Evolutionary conservation across 2,329 filamentous ascomycete species (phyloP).

Genomic region (Onygena corvina): DNA sequence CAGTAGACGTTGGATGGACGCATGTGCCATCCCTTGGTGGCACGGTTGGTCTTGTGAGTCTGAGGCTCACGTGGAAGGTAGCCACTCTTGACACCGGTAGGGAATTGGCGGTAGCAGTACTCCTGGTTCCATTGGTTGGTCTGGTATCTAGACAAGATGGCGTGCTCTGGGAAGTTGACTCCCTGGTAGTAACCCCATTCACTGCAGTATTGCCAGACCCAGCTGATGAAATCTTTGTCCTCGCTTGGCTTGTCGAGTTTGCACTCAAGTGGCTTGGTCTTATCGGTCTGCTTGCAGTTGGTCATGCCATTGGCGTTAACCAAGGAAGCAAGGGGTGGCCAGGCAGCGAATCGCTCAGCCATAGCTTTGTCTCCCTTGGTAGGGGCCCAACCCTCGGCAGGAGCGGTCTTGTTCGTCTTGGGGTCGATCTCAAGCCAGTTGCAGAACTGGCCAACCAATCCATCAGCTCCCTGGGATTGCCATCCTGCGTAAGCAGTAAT

Average conservation of each 20-base stretch:
- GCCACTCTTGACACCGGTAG: conserved; percentile 28
- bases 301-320: conserved; percentile 32
- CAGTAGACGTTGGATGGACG: conserved; percentile 43
- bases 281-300: conserved; percentile 29
- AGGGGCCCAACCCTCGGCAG: conserved; percentile 32
- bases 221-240: conserved; percentile 32
- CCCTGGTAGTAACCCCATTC: conserved; percentile 43
- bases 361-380: conserved; percentile 32
- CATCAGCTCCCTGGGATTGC: conserved; percentile 35
- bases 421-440: conserved; percentile 37
- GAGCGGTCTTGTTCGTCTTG: conserved; percentile 25
- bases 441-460: conserved; percentile 35
- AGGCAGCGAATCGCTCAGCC: conserved; percentile 34
- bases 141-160: conserved; percentile 39
- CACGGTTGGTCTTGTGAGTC: conserved; percentile 29
- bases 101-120: conserved; percentile 40
- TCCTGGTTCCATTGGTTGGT: conserved; percentile 34
- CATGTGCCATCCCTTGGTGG: conserved; percentile 41
- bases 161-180: conserved; percentile 38
- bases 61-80: conserved; percentile 34
- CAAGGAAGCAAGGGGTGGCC: conserved; percentile 26
- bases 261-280: conserved; percentile 24
- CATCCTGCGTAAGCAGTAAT: conserved; percentile 32
- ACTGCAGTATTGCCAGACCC: conserved; percentile 44
- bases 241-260: conserved; percentile 26